Conservation (phyloP, 176 grass and related monocot species). For the Chloris gayana region DNA sequence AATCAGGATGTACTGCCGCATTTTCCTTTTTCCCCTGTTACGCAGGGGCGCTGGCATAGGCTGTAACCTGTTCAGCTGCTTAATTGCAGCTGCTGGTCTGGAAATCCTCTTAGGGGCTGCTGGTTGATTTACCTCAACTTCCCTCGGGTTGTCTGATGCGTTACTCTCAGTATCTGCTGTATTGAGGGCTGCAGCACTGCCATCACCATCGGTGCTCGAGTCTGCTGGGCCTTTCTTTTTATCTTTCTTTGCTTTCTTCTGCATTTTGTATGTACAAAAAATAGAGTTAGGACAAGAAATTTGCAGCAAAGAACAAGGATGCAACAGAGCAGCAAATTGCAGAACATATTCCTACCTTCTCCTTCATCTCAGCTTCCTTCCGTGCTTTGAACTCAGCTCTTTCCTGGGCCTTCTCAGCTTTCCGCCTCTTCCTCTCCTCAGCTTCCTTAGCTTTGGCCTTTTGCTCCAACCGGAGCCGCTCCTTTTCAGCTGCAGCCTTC, state of each 20-base stretch:
- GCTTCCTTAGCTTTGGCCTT: constrained; percentile 88
- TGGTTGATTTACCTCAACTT: constrained; percentile 30
- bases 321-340: constrained; percentile 16
- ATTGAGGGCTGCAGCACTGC: constrained; percentile 27
- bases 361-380: constrained; percentile 75
- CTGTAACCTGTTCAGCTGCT: constrained; percentile 65
- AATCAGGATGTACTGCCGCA: constrained; percentile 60
- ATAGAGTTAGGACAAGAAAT: neutral
- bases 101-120: constrained; percentile 27
- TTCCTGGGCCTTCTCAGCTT: constrained; percentile 66
- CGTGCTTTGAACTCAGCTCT: constrained; percentile 69
- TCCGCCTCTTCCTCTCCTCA: constrained; percentile 81
- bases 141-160: constrained; percentile 33
- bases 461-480: constrained; percentile 63
- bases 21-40: constrained; percentile 64
- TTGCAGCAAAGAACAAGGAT: constrained; percentile 15
- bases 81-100: constrained; percentile 43
- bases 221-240: constrained; percentile 49
- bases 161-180: constrained; percentile 40
- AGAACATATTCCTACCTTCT: constrained; percentile 54
- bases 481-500: constrained; percentile 67
- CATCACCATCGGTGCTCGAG: neutral
- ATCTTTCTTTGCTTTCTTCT: constrained; percentile 75
- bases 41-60: constrained; percentile 70
- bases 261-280: constrained; percentile 25